Evolutionary conservation across 768 basidiomycete genomes (phyloP).

Genomic region (Phlegmacium glaucopus): DNA sequence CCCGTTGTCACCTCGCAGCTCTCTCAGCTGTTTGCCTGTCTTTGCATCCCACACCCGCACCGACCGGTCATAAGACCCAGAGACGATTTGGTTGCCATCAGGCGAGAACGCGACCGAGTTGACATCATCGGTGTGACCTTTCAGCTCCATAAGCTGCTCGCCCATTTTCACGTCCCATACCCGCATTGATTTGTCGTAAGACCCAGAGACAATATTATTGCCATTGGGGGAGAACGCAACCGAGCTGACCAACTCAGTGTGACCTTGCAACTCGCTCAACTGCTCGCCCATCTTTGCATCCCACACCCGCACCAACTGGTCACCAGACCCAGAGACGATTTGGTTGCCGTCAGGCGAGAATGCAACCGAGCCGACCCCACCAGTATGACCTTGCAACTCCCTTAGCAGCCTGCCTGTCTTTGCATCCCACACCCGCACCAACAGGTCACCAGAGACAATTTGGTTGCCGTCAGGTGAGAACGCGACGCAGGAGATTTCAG

Average conservation of each 20-base stretch:
- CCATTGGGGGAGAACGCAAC: slow-evolving; percentile 14
- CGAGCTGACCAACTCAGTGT: background rate
- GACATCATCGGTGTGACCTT: background rate
- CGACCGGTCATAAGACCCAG: background rate
- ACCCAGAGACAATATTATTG: slow-evolving; percentile 2
- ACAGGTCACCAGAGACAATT: slow-evolving; percentile 12
- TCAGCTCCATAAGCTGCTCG: background rate
- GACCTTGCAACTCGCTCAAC: background rate
- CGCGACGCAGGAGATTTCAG: slow-evolving; percentile 3
- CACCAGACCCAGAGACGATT: background rate
- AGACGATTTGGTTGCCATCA: background rate
- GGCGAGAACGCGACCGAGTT: background rate
- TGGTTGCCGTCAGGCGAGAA: background rate
- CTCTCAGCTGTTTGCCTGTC: background rate
- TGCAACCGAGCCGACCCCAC: background rate
- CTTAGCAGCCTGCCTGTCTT: slow-evolving; percentile 2
- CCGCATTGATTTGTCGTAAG: background rate
- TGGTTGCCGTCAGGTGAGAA: slow-evolving; percentile 15
- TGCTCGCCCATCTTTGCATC: background rate
- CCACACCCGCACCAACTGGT: background rate
- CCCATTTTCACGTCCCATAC: background rate
- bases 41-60: background rate
- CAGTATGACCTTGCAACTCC: background rate
- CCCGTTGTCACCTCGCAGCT: background rate
- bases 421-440: slow-evolving; percentile 16